Conservation (phyloP, 306 rosid genomes). For the Gastrolobium bilobum region DNA sequence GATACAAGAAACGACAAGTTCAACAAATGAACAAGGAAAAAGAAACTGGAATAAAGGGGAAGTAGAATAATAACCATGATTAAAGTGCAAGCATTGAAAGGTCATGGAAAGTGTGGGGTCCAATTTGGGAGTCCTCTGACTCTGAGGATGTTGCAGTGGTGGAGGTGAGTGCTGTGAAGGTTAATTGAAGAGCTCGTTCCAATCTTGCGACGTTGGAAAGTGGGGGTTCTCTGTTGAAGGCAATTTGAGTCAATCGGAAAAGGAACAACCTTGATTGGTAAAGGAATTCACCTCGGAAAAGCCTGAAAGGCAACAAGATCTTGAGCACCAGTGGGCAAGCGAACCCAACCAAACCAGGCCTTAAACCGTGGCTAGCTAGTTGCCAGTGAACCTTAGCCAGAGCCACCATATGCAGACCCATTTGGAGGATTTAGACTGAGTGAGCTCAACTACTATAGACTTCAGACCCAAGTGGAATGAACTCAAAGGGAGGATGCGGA, state of each 20-base stretch:
- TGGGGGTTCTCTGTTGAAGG: conserved; percentile 27
- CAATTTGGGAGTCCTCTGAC: not conserved
- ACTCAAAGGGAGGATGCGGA: no score
- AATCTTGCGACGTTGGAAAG: conserved; percentile 38
- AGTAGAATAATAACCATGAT: not conserved
- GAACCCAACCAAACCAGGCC: conserved; percentile 49
- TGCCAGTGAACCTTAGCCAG: conserved; percentile 47
- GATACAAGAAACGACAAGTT: no score
- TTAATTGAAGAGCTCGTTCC: conserved; percentile 57
- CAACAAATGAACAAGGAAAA: not conserved
- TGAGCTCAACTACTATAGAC: no score
- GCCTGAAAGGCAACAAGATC: conserved; percentile 48
- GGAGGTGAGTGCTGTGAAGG: conserved; percentile 15
- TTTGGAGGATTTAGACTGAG: not conserved
- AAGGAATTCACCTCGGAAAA: conserved; percentile 47
- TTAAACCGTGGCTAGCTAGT: conserved; percentile 33
- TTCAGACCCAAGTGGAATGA: no score
- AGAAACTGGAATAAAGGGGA: not conserved
- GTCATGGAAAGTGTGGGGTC: conserved; percentile 42
- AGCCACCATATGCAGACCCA: conserved; percentile 46
- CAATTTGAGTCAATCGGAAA: conserved; percentile 62
- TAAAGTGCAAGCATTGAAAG: conserved; percentile 60
- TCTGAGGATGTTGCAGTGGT: not conserved
- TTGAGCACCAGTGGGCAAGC: conserved; percentile 50
- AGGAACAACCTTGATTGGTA: conserved; percentile 59